A percentile compares a stretch with the other conserved stretches of the same genome.
Evolutionary conservation across 805 yeast genomes (phyloP).

Genomic region (Candida orba): DNA sequence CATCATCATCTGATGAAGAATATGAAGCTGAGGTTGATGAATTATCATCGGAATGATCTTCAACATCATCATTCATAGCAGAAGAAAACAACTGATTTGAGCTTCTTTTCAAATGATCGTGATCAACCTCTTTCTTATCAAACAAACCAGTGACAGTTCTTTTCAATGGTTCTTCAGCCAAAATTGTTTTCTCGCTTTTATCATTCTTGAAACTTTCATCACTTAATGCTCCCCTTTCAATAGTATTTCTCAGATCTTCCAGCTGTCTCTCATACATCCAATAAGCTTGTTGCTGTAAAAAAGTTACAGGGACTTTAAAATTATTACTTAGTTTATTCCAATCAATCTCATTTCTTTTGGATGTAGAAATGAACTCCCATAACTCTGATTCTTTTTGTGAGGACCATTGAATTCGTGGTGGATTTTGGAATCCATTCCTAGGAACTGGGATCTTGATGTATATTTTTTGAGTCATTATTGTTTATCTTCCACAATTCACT

Average conservation of each 20-base stretch:
- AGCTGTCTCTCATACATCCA: constrained; percentile 24
- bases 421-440: constrained; percentile 20
- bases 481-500: too few species aligned
- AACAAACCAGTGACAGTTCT: not conserved
- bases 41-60: not conserved
- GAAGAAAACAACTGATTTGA: not conserved
- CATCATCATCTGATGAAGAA: constrained; percentile 3
- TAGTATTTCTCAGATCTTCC: constrained; percentile 18
- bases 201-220: constrained; percentile 5
- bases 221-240: constrained; percentile 14
- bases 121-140: not conserved
- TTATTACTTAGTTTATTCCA: constrained; percentile 9
- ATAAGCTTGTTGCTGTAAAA: constrained; percentile 23
- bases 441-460: constrained; percentile 21
- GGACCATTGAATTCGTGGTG: constrained; percentile 22
- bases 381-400: constrained; percentile 18
- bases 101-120: not conserved
- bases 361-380: constrained; percentile 20
- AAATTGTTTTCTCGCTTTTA: constrained; percentile 3
- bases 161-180: not conserved
- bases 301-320: constrained; percentile 19
- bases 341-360: constrained; percentile 20
- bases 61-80: not conserved
- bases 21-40: not conserved
- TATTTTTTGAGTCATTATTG: constrained; percentile 14